A percentile compares a stretch with the other conserved stretches of the same genome.
Evolutionary conservation across 2,329 filamentous ascomycete genomes (phyloP).

Genomic region (Anisogramma anomala): DNA sequence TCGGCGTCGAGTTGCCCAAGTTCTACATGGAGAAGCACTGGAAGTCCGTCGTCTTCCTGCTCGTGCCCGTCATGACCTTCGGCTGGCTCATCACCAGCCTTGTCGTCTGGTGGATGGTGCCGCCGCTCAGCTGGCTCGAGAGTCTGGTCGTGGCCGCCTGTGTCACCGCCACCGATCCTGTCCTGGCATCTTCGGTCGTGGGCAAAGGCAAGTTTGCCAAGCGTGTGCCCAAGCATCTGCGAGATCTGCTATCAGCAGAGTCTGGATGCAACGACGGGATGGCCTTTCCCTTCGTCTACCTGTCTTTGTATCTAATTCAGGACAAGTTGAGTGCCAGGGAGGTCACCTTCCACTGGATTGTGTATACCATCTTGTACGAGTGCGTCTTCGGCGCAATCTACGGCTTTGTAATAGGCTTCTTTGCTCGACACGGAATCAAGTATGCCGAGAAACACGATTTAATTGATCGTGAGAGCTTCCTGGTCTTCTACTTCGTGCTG

Average conservation of each 20-base stretch:
- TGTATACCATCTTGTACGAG: conserved; percentile 84
- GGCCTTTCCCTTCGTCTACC: conserved; percentile 96
- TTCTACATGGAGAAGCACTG: conserved; percentile 98
- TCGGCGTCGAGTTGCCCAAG: conserved; percentile 81
- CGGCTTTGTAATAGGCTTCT: conserved; percentile 78
- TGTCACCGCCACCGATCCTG: conserved; percentile 93
- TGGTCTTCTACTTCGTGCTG: conserved; percentile 97
- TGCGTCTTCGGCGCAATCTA: conserved; percentile 87
- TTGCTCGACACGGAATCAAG: conserved; percentile 82
- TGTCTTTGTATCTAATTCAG: conserved; percentile 79
- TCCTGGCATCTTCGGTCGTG: conserved; percentile 92
- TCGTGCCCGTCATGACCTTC: conserved; percentile 94
- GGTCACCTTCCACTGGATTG: conserved; percentile 77
- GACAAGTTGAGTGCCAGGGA: conserved; percentile 58
- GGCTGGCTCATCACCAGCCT: conserved; percentile 89
- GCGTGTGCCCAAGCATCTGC: conserved; percentile 90
- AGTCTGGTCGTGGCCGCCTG: conserved; percentile 80
- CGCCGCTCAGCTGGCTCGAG: conserved; percentile 74
- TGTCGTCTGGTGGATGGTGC: conserved; percentile 86
- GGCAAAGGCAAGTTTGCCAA: conserved; percentile 99
- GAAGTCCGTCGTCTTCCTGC: conserved; percentile 77
- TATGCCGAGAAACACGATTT: conserved; percentile 71
- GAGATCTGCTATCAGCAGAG: conserved; percentile 88
- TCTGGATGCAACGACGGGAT: conserved; percentile 99
- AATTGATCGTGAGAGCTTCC: conserved; percentile 92